A percentile compares a stretch with the other conserved stretches of the same genome.
These are phyloP conservation scores for Candolleomyces eurysporus DNA, from an alignment of 768 basidiomycete species.

Conservation along the genomic window DNA sequence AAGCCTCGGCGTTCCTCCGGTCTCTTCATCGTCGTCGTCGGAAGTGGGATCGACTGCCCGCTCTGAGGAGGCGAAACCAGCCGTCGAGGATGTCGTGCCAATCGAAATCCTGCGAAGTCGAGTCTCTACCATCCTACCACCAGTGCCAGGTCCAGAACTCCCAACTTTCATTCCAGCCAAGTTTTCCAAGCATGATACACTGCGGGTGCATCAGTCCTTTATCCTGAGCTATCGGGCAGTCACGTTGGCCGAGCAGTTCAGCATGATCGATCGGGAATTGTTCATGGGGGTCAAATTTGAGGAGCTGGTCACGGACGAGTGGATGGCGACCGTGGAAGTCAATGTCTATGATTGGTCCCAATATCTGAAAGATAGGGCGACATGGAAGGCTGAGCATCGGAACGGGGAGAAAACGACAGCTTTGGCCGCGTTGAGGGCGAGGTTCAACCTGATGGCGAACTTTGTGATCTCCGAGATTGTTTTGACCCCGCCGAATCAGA, in stretches of 20 bases:
- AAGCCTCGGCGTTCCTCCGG: constrained; percentile 15
- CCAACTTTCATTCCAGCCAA: constrained; percentile 29
- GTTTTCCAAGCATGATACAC: constrained; percentile 32
- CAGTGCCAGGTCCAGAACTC: constrained; percentile 15
- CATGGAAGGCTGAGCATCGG: constrained; percentile 62
- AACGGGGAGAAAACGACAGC: constrained; percentile 65
- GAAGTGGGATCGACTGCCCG: constrained; percentile 27
- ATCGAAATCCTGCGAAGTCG: constrained; percentile 65
- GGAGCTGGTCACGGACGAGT: constrained; percentile 77
- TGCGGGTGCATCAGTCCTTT: constrained; percentile 67
- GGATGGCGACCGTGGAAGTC: constrained; percentile 60
- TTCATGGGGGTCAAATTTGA: constrained; percentile 85
- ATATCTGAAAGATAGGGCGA: constrained; percentile 73
- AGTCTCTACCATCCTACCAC: constrained; percentile 32
- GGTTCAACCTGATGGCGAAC: constrained; percentile 82
- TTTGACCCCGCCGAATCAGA: constrained; percentile 63
- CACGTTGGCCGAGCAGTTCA: constrained; percentile 71
- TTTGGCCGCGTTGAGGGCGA: constrained; percentile 69
- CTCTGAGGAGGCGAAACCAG: constrained; percentile 45
- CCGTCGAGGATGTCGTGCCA: constrained; percentile 61
- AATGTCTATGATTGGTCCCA: constrained; percentile 82
- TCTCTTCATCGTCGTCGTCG: constrained; percentile 20
- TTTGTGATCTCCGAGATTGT: constrained; percentile 83
- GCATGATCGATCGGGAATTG: constrained; percentile 86
- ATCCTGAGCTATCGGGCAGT: constrained; percentile 62